Base-by-base conservation (phyloP, 768 basidiomycete species). In the Boletus reticulatus region DNA sequence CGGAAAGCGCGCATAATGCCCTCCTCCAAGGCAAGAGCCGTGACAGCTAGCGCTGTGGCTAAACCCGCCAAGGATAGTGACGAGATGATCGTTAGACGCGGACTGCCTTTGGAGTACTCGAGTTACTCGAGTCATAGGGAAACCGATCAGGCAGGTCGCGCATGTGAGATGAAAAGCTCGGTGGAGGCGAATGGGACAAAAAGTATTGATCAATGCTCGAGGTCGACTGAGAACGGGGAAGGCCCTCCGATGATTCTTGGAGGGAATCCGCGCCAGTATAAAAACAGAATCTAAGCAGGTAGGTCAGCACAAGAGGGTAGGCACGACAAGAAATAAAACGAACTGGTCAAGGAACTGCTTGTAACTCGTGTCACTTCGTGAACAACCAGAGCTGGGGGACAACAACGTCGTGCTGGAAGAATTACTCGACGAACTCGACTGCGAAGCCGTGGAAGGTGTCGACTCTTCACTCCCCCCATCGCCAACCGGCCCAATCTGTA, bases 251-350 rank as follows among this genome's bases (percentile, higher is more conserved):
- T 1, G 69, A 52, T 22, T 67, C 67, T 47, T 70, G 71, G n/a
- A 69, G 32, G 4, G 73, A 65, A 34, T 77, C 80, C 4, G 76
- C 62, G 1, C 89, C 89, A 3, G 89, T 91, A 71, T 82, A 92
- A 72, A 91, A 92, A 74, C 89, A 92, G 70, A 87, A 91, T 62
- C 89, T 92, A 51, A 13, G 41, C 59, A 20, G 6, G 41, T 17
- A 50, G 7, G 9, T 72, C 42, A 66, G 20, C 29, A 42, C 12
- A 3, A 14, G 10, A 1, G 20, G 6, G 39, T 14, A 4, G 37
- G 7, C 6, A 8, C 29, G n/a, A 41, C 11, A 27, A n/a, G 4
- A 1, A 42, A 46, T 32, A 14, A 31, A 16, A 77, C 83, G 44
- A 62, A 88, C 88, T 76, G 83, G 70, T 82, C 81, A 55, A 91